Evolutionary conservation across 352 stramenopile species (phyloP).

Genomic region (Pythium apleroticum): DNA sequence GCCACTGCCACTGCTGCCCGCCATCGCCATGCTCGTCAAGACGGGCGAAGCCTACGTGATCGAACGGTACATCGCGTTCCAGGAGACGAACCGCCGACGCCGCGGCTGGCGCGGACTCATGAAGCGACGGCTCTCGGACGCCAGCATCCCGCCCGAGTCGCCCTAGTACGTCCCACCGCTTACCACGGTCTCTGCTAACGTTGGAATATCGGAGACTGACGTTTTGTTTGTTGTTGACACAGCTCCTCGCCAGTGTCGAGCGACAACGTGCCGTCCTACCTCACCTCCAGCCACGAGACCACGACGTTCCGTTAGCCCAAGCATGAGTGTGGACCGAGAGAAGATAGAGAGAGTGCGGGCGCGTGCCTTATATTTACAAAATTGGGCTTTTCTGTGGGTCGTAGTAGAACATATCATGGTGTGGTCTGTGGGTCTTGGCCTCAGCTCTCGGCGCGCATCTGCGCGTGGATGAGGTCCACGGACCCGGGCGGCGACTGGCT

Average conservation of each 20-base stretch:
- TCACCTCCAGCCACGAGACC: not conserved
- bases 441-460: slow-evolving; percentile 20
- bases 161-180: slow-evolving; percentile 41
- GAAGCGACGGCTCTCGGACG: slow-evolving; percentile 79
- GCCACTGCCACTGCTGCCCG: slow-evolving; percentile 64
- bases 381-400: not conserved
- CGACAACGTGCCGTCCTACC: slow-evolving; percentile 9
- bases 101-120: slow-evolving; percentile 80
- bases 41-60: slow-evolving; percentile 65
- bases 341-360: not conserved
- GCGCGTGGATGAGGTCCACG: slow-evolving; percentile 20
- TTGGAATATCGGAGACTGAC: not conserved
- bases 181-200: not conserved
- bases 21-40: slow-evolving; percentile 67
- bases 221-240: not conserved
- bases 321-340: not conserved
- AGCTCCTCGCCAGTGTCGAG: slow-evolving; percentile 17
- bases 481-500: not conserved
- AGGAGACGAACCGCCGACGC: slow-evolving; percentile 71
- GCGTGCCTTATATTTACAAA: slow-evolving; percentile 1
- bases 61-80: slow-evolving; percentile 76
- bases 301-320: not conserved
- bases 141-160: slow-evolving; percentile 66
- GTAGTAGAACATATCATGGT: not conserved
- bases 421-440: not conserved